Evolutionary conservation across 2,329 filamentous ascomycete genomes (phyloP).

Genomic region (Cercospora zeae-maydis): DNA sequence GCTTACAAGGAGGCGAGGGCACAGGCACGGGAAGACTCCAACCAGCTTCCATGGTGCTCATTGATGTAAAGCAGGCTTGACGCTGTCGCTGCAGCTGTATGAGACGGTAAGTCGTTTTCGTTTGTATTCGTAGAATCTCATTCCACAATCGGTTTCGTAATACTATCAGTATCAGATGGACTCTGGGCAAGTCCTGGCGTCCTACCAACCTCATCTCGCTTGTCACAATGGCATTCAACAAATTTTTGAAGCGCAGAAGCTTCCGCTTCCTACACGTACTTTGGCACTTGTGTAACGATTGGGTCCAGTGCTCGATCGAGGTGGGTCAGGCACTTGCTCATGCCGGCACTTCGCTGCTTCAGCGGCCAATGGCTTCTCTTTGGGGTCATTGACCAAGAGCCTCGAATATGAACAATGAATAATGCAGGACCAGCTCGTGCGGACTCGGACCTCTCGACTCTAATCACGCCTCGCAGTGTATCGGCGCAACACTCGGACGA

Average conservation of each 20-base stretch:
- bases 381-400: background rate
- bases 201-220: no score
- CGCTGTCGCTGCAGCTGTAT: background rate
- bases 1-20: background rate
- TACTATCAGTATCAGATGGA: background rate
- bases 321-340: no score
- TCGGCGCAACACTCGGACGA: background rate
- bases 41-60: background rate
- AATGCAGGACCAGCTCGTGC: background rate
- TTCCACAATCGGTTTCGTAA: background rate
- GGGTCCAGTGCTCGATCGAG: no score
- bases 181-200: no score
- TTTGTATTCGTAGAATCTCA: background rate
- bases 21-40: background rate
- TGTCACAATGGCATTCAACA: no score
- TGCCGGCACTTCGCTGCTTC: no score
- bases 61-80: background rate
- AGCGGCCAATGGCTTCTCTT: no score
- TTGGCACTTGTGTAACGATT: no score
- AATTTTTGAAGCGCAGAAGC: no score
- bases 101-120: background rate
- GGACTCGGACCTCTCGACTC: background rate
- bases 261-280: no score
- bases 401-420: background rate
- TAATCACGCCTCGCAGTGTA: background rate